phyloP scores from a whole-genome alignment of 768 basidiomycete species.

The Harrya chromipes region DNA sequence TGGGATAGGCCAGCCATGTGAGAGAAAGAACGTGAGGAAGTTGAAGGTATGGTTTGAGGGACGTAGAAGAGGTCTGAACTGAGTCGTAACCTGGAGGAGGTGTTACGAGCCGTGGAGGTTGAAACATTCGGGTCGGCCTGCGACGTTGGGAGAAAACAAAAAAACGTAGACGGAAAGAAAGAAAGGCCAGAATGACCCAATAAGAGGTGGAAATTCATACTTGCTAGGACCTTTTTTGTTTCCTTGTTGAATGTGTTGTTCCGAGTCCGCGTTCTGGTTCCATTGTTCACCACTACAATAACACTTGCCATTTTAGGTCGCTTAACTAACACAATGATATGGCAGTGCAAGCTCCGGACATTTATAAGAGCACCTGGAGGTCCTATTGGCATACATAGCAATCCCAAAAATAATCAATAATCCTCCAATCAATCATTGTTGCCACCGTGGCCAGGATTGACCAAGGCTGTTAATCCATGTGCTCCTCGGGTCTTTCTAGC shows the following conservation, averaged over 20 bases:
- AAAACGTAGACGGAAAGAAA: constrained; percentile 11
- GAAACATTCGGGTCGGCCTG: constrained; percentile 38
- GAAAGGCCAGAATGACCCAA: constrained; percentile 10
- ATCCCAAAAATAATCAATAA: too few relatives aligned
- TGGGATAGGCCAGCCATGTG: constrained; percentile 88
- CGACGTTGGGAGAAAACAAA: constrained; percentile 27
- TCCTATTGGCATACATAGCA: too few relatives aligned
- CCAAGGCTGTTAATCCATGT: too few relatives aligned
- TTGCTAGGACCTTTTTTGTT: constrained; percentile 21
- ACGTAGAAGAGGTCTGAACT: constrained; percentile 29
- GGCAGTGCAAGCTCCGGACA: too few relatives aligned
- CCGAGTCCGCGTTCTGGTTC: constrained; percentile 12
- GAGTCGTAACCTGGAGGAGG: constrained; percentile 61
- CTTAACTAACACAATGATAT: constrained; percentile 6
- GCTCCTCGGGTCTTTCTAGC: too few relatives aligned
- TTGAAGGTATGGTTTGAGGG: constrained; percentile 78
- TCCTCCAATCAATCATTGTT: too few relatives aligned
- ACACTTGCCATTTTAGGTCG: constrained; percentile 19
- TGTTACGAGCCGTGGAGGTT: constrained; percentile 28
- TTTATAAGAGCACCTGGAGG: too few relatives aligned
- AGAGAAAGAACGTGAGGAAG: constrained; percentile 82
- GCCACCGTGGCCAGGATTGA: too few relatives aligned
- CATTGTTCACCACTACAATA: constrained; percentile 34
- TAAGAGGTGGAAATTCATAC: constrained; percentile 12
- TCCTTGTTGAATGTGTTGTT: constrained; percentile 10